Base-by-base conservation (phyloP, 192 early-diverging fungal genomes). In the Oehlia diaphana region DNA sequence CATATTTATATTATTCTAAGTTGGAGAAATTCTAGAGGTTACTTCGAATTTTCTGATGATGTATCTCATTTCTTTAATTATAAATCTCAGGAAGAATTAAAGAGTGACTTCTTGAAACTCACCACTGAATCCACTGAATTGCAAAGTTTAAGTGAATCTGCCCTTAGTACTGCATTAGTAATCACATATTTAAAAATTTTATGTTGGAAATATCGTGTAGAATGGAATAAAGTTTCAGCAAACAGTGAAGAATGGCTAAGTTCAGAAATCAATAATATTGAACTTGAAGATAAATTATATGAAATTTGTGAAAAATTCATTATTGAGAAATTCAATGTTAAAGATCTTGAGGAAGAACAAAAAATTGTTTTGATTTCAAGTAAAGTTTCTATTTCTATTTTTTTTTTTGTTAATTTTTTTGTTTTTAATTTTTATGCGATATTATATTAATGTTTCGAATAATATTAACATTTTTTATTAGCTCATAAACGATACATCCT, bases 241-340 rank as follows among this genome's bases (percentile, higher is more conserved):
- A 78, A 69, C 5, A 69, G 49, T 31, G 77, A 78, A 68, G 19
- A 35, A 44, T 50, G 77, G 77, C 13, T 78, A 12, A 69, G 28
- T 35, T 26, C 4, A 69, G 26, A 78, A 69, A 28, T 69, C 31
- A 13, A 78, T 68, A n/a, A 78, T 26, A n/a, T 69, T 26, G 77
- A 78, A 4, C 21, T 31, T 13, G 77, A 78, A 50, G 77, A 69
- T 9, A 35, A 28, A 33, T 78, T 78, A 78, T 78, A 68, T n/a
- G 65, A 69, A 9, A 35, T 19, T 10, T 47, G 39, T n/a, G 44
- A 58, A 66, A 78, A 53, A 49, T 78, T 33, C 31, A 69, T 78
- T 39, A 35, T 69, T 31, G 47, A 69, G 0, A 16, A 47, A 31
- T 78, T 78, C 66, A 21, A 78, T 7, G 13, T 78, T 26, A 78